Evolutionary conservation across 2,329 filamentous ascomycete genomes (phyloP).

Genomic region (Diaporthe velutina): DNA sequence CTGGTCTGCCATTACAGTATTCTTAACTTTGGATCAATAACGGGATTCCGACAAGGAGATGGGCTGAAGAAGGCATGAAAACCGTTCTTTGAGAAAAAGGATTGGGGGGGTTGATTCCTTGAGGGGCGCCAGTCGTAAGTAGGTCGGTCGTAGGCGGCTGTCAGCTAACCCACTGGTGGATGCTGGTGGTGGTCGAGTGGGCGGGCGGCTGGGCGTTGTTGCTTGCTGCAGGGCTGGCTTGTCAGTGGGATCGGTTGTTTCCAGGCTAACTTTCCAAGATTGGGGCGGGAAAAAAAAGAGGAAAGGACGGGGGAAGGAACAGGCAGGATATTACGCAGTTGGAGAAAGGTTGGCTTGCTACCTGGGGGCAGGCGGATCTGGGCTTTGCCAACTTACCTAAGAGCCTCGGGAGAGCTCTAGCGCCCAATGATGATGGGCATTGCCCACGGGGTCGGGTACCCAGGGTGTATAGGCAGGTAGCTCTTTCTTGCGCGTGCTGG

Average conservation of each 20-base stretch:
- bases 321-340: conserved; percentile 5
- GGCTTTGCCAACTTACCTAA: conserved; percentile 19
- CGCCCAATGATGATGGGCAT: conserved; percentile 24
- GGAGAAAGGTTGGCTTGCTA: conserved; percentile 27
- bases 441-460: conserved; percentile 20
- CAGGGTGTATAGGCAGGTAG: conserved; percentile 7
- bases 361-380: conserved; percentile 10
- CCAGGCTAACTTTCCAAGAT: background rate
- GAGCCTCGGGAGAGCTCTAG: conserved; percentile 6
- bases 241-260: conserved; percentile 12
- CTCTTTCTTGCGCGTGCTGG: conserved; percentile 3
- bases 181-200: background rate
- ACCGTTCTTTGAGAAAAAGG: conserved; percentile 40
- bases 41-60: conserved; percentile 50
- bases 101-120: conserved; percentile 28
- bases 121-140: background rate
- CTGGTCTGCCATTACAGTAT: conserved; percentile 68
- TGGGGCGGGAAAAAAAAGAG: conserved; percentile 22
- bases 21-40: conserved; percentile 50
- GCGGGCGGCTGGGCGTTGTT: conserved; percentile 1
- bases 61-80: conserved; percentile 63
- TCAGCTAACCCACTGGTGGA: conserved; percentile 11
- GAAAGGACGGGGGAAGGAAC: conserved; percentile 1
- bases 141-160: conserved; percentile 5
- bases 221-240: conserved; percentile 5